Evolutionary conservation across 2,329 filamentous ascomycete genomes (phyloP).

Genomic region (Penicillium rolfsii): DNA sequence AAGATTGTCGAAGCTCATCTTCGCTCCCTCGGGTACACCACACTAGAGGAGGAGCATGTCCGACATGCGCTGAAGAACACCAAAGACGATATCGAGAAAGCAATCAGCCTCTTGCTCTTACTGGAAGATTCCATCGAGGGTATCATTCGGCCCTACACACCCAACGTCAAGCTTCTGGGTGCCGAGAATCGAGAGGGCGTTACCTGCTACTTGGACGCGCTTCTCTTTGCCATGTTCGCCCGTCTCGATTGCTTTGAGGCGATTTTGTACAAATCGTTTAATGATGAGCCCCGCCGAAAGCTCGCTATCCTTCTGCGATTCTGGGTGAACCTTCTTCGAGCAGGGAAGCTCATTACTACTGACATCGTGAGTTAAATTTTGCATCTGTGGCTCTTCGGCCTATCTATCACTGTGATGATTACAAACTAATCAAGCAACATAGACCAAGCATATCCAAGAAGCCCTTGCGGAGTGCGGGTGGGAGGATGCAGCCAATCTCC

Average conservation of each 20-base stretch:
- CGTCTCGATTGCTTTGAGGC: conserved; percentile 88
- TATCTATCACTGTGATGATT: conserved; percentile 2
- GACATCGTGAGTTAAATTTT: conserved; percentile 66
- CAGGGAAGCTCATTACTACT: conserved; percentile 79
- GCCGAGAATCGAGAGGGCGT: conserved; percentile 83
- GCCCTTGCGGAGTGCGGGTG: conserved; percentile 84
- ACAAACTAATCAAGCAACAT: conserved; percentile 13
- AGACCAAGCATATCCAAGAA: conserved; percentile 83
- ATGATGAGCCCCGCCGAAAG: conserved; percentile 71
- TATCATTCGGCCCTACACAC: conserved; percentile 73
- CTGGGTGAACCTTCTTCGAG: conserved; percentile 91
- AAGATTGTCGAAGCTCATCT: conserved; percentile 58
- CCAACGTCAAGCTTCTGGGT: conserved; percentile 72
- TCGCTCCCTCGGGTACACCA: conserved; percentile 56
- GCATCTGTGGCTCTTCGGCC: not conserved
- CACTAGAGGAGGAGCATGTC: conserved; percentile 64
- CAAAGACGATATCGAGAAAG: conserved; percentile 70
- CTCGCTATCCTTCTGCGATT: conserved; percentile 78
- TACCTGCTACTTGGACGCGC: conserved; percentile 91
- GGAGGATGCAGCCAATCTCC: conserved; percentile 73
- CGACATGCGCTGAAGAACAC: conserved; percentile 65
- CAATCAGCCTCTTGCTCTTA: conserved; percentile 74
- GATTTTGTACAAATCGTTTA: conserved; percentile 79
- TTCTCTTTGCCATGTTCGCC: conserved; percentile 95
- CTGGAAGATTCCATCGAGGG: conserved; percentile 82